Evolutionary conservation across 1,284 basidiomycete species (phyloP).

Genomic region (Ustilago hordei): DNA sequence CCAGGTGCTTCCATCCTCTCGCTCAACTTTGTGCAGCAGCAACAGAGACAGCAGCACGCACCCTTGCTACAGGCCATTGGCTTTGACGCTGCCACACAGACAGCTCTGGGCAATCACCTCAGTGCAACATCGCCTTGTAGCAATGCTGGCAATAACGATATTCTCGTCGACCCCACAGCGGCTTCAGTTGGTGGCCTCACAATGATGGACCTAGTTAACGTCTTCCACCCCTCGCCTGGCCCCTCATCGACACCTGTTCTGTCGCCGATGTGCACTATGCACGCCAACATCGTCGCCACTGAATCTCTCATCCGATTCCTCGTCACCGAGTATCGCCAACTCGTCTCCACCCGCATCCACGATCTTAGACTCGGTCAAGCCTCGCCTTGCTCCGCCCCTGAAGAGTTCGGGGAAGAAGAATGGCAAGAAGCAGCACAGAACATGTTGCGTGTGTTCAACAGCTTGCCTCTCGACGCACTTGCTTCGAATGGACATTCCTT

Average conservation of each 20-base stretch:
- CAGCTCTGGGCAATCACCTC: constrained; percentile 34
- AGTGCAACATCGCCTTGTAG: constrained; percentile 21
- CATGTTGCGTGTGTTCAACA: constrained; percentile 44
- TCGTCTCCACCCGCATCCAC: constrained; percentile 25
- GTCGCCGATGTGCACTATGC: constrained; percentile 55
- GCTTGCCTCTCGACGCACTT: constrained; percentile 49
- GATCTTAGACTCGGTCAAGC: constrained; percentile 31
- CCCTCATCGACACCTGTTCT: constrained; percentile 31
- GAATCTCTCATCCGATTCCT: constrained; percentile 55
- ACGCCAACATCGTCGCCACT: constrained; percentile 58
- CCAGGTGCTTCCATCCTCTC: constrained; percentile 24
- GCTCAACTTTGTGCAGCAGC: constrained; percentile 26
- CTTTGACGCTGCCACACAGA: constrained; percentile 34
- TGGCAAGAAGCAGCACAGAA: constrained; percentile 51
- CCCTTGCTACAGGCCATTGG: constrained; percentile 44
- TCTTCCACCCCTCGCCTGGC: constrained; percentile 50
- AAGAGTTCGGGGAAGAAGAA: constrained; percentile 11
- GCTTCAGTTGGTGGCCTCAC: constrained; percentile 10
- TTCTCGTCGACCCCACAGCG: not conserved
- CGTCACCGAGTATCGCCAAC: constrained; percentile 49
- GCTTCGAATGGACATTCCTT: constrained; percentile 53
- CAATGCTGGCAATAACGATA: not conserved
- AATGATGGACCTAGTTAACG: constrained; percentile 41
- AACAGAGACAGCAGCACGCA: constrained; percentile 9
- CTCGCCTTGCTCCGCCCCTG: not conserved